Evolutionary conservation across 2,329 filamentous ascomycete species (phyloP).

Genomic region (Pseudodiploospora longispora): DNA sequence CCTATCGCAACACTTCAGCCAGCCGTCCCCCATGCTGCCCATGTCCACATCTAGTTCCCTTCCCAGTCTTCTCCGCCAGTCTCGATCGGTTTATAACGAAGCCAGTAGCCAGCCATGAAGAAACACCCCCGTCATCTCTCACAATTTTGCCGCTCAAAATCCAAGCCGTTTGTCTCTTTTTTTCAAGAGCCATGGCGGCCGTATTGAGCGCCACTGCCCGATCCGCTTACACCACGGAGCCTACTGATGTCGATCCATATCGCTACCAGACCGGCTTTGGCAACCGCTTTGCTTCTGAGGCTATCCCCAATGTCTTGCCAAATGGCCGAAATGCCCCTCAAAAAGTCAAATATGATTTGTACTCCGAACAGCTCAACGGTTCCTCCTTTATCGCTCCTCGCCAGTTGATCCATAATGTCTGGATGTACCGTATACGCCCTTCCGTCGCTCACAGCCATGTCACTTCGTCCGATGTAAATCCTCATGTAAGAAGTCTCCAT

Average conservation of each 20-base stretch:
- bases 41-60: no score
- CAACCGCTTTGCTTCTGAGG: conserved; percentile 41
- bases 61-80: no score
- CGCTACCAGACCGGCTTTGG: conserved; percentile 50
- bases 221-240: conserved; percentile 13
- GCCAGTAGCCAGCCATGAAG: no score
- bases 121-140: no score
- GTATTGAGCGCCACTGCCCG: conserved; percentile 10
- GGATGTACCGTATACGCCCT: conserved; percentile 25
- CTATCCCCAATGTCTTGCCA: conserved; percentile 37
- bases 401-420: conserved; percentile 22
- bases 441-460: conserved; percentile 22
- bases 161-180: no score
- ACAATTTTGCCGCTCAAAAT: no score
- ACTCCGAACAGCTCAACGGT: conserved; percentile 41
- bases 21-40: no score
- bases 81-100: no score
- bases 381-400: conserved; percentile 25
- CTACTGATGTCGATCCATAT: conserved; percentile 30
- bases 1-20: no score
- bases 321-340: conserved; percentile 37
- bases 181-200: no score
- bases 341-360: conserved; percentile 31
- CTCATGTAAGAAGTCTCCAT: conserved; percentile 13
- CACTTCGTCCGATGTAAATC: conserved; percentile 15